Evolutionary conservation across 73 alveolate genomes (phyloP).

Genomic region (Loxodes magnus): DNA sequence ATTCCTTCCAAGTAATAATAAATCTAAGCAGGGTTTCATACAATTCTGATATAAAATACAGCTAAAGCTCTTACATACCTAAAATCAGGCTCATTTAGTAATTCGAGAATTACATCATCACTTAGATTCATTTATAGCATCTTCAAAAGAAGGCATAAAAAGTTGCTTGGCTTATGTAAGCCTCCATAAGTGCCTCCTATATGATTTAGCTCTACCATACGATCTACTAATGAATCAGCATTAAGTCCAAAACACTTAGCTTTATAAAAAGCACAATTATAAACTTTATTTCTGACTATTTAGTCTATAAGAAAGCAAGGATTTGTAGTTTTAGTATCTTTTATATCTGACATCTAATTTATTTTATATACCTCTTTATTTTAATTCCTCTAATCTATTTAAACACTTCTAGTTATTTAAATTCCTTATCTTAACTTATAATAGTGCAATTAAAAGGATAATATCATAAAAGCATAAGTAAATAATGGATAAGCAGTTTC

Average conservation of each 20-base stretch:
- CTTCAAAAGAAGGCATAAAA: slow-evolving; percentile 71
- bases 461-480: too few relatives aligned
- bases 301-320: slow-evolving; percentile 66
- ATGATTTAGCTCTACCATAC: slow-evolving; percentile 66
- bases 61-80: slow-evolving; percentile 80
- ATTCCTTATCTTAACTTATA: too few relatives aligned
- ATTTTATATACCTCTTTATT: too few relatives aligned
- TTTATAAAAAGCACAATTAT: slow-evolving; percentile 63
- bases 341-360: too few relatives aligned
- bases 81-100: slow-evolving; percentile 54
- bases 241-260: slow-evolving; percentile 79
- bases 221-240: slow-evolving; percentile 77
- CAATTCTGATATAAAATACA: slow-evolving; percentile 64
- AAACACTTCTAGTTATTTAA: too few relatives aligned
- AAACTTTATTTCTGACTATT: slow-evolving; percentile 62
- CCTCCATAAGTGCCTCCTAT: slow-evolving; percentile 88
- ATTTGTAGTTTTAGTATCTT: too few relatives aligned
- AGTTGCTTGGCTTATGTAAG: slow-evolving; percentile 60
- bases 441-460: too few relatives aligned
- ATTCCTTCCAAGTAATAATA: slow-evolving; percentile 67
- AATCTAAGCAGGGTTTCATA: slow-evolving; percentile 64
- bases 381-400: too few relatives aligned
- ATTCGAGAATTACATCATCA: slow-evolving; percentile 64
- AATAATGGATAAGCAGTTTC: too few relatives aligned
- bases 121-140: slow-evolving; percentile 72